phyloP scores from a whole-genome alignment of 2,329 filamentous ascomycete species.

The Calycina herbarum region DNA sequence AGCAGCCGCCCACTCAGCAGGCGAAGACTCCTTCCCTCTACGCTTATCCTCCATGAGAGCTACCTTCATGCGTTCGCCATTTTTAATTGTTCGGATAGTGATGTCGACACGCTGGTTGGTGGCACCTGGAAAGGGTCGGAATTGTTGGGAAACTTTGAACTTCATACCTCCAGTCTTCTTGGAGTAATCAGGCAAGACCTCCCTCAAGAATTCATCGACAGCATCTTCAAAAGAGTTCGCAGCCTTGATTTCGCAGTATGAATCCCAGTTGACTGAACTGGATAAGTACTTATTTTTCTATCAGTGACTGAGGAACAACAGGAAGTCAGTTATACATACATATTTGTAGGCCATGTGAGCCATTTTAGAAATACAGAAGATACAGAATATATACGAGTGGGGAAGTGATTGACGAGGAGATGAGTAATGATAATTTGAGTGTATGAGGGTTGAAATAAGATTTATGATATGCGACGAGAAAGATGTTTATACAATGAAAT shows the following conservation, averaged over 20 bases:
- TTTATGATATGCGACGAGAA: too few relatives aligned
- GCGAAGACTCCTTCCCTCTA: neutral
- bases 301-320: neutral
- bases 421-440: neutral
- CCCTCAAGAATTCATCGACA: neutral
- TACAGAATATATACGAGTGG: neutral
- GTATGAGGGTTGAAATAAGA: too few relatives aligned
- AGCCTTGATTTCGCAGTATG: neutral
- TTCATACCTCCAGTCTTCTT: neutral
- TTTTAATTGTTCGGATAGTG: neutral
- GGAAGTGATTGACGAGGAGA: neutral
- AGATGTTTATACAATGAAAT: too few relatives aligned
- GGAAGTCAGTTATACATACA: neutral
- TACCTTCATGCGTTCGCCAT: neutral
- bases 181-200: neutral
- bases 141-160: too few relatives aligned
- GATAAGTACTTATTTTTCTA: neutral
- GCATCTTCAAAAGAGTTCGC: neutral
- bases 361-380: neutral
- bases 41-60: neutral
- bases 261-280: neutral
- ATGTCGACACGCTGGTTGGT: too few relatives aligned
- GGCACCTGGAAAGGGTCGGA: too few relatives aligned
- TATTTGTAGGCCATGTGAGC: neutral
- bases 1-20: neutral